A percentile compares a stretch with the other conserved stretches of the same genome.
Conservation (phyloP, 2,329 filamentous ascomycete species). For the Arthrobotrys sinensis region DNA sequence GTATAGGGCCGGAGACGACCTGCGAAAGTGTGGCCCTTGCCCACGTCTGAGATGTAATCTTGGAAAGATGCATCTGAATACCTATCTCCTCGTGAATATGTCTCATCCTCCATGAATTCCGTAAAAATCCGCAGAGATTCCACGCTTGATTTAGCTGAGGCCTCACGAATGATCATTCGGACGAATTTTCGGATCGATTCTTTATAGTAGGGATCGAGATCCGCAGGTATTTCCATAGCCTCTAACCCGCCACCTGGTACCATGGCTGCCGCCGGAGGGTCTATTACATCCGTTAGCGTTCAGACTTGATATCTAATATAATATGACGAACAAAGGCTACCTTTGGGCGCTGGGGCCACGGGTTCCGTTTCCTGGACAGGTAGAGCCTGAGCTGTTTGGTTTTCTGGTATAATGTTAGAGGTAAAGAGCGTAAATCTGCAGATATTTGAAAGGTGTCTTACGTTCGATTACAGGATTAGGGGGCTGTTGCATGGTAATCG, state of each 20-base stretch:
- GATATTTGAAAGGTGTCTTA: constrained; percentile 21
- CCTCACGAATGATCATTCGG: constrained; percentile 64
- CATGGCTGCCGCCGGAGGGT: not conserved
- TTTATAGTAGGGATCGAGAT: constrained; percentile 63
- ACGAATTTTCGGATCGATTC: constrained; percentile 63
- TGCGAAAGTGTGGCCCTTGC: constrained; percentile 49
- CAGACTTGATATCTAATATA: not conserved
- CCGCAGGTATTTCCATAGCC: constrained; percentile 49
- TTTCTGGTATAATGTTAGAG: constrained; percentile 25
- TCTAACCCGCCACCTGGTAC: constrained; percentile 30
- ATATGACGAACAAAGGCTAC: constrained; percentile 12
- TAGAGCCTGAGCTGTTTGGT: constrained; percentile 11
- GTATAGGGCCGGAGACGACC: constrained; percentile 48
- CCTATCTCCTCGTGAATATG: constrained; percentile 63
- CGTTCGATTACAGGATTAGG: constrained; percentile 15
- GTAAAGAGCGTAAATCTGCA: not conserved
- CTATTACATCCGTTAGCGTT: constrained; percentile 18
- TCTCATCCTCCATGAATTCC: constrained; percentile 65
- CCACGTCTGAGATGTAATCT: constrained; percentile 51
- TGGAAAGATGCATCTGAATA: constrained; percentile 62
- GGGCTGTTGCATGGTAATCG: constrained; percentile 19
- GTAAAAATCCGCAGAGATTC: constrained; percentile 64
- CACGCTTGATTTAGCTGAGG: constrained; percentile 63
- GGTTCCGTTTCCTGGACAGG: constrained; percentile 18
- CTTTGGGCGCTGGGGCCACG: constrained; percentile 11